Evolutionary conservation across 208 protist genomes (phyloP), one percentile per base, ranked within the genome.

Genomic region (Leishmania gerbilli): DNA sequence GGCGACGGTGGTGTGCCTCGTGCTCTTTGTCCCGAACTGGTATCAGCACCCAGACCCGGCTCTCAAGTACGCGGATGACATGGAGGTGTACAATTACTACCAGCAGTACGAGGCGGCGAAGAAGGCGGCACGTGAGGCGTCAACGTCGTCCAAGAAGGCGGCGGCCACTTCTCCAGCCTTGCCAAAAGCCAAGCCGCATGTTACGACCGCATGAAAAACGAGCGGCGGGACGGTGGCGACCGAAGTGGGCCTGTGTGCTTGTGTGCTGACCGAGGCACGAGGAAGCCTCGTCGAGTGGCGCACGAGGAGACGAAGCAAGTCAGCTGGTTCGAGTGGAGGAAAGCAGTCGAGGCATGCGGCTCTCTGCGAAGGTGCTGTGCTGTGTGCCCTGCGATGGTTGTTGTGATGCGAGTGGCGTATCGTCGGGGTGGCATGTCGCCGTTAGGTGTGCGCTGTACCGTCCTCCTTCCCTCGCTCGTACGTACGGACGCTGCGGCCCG

Each of bases 11-110:
- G 42, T 95, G 27, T 91, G 82, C 21, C 37, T 93, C 21, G 45
- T 91, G 7, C 79, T 95, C 11, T 95, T 85, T 72, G 80, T 89
- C 21, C 95, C 95, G 17, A 97, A 97, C 86, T 97, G 95, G 93
- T 86, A 83, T 42, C 92, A 96, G 77, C 76, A 78, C 58, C 83
- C 80, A 1, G 93, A 97, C 82, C 58, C 79, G 0, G 83, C 89
- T 42, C 80, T 96, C 68, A 84, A 84, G 72, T 96, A 85, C 83
- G 90, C 88, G 0, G 79, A 91, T 78, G 82, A 93, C 56, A 84
- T n/a, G 0, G 84, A 83, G 24, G 91, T 95, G 56, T 88, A 87
- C 55, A 24, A 88, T 51, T 97, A 95, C 83, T 91, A 97, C 69
- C 76, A 88, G 55, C 77, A 84, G 56, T 91, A 90, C 55, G 68